These are phyloP conservation scores for Austroboletus olivaceoglutinosus DNA, from an alignment of 1,284 basidiomycete genomes.

Conservation along the genomic window DNA sequence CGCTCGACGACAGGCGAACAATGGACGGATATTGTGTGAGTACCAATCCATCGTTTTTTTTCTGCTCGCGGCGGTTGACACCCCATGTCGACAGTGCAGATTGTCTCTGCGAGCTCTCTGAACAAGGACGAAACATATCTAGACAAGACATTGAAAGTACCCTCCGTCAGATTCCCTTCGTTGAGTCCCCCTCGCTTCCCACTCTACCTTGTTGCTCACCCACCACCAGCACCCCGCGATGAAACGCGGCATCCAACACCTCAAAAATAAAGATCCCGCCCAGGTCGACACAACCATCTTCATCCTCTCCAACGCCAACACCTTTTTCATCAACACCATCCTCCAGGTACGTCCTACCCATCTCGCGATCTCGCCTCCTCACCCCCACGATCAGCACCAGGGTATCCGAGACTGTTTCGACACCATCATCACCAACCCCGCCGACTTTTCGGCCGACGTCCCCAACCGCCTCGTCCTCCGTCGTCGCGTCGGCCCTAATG, in stretches of 20 bases:
- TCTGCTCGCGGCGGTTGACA: not conserved
- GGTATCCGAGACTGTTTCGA: slow-evolving; percentile 73
- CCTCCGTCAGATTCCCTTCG: slow-evolving; percentile 83
- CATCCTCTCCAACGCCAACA: slow-evolving; percentile 93
- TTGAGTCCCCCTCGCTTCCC: slow-evolving; percentile 30
- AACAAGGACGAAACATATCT: slow-evolving; percentile 61
- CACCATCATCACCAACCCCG: slow-evolving; percentile 92
- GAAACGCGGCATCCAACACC: slow-evolving; percentile 78
- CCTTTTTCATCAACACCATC: slow-evolving; percentile 89
- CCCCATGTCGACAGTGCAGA: slow-evolving; percentile 58
- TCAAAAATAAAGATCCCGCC: slow-evolving; percentile 70
- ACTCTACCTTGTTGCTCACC: not conserved
- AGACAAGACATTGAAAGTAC: slow-evolving; percentile 76
- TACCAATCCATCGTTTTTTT: too few relatives aligned
- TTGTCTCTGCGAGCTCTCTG: slow-evolving; percentile 61
- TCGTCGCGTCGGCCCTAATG: slow-evolving; percentile 72
- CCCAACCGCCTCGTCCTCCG: slow-evolving; percentile 75
- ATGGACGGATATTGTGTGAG: slow-evolving; percentile 95
- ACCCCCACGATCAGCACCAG: slow-evolving; percentile 54
- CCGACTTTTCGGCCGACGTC: slow-evolving; percentile 67
- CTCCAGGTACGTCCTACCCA: slow-evolving; percentile 60
- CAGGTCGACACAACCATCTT: slow-evolving; percentile 75
- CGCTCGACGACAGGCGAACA: slow-evolving; percentile 59
- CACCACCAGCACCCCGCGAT: slow-evolving; percentile 87
- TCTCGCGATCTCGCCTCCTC: too few relatives aligned